A percentile compares a stretch with the other conserved stretches of the same genome.
Conservation (phyloP, 2,329 filamentous ascomycete genomes). For the Periconia sp. region DNA sequence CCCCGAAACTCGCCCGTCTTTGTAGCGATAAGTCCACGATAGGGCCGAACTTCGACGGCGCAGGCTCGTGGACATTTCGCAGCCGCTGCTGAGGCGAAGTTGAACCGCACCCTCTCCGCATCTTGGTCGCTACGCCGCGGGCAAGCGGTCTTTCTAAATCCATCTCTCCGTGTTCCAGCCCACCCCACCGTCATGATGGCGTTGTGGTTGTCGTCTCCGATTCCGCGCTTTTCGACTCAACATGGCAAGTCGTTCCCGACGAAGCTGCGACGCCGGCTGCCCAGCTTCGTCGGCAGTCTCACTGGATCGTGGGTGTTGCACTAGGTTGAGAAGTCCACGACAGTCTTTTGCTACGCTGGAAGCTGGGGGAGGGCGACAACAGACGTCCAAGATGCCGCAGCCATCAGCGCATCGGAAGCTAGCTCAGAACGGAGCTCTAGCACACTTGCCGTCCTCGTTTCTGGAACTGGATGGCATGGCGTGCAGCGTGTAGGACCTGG, state of each 20-base stretch:
- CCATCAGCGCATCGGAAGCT: constrained; percentile 17
- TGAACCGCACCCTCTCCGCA: constrained; percentile 32
- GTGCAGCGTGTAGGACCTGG: constrained; percentile 4
- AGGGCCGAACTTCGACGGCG: constrained; percentile 28
- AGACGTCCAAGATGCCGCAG: no score
- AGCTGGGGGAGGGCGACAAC: no score
- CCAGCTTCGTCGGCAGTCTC: no score
- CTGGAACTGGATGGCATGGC: background rate
- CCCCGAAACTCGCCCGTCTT: constrained; percentile 18
- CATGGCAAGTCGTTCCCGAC: constrained; percentile 15
- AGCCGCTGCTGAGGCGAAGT: constrained; percentile 33
- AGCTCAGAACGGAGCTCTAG: constrained; percentile 21
- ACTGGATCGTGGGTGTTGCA: no score
- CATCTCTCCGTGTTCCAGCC: constrained; percentile 19
- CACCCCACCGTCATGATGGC: constrained; percentile 9
- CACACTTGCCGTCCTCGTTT: constrained; percentile 6
- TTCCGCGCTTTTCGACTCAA: constrained; percentile 12
- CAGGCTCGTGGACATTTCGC: constrained; percentile 30
- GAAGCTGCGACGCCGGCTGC: background rate
- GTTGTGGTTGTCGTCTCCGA: background rate
- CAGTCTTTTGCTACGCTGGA: no score
- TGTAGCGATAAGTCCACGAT: constrained; percentile 11
- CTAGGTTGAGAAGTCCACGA: no score
- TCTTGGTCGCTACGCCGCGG: constrained; percentile 13
- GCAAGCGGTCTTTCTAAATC: constrained; percentile 7